phyloP scores from a whole-genome alignment of 1,284 basidiomycete genomes.

The Austroboletus novae-zelandiae region DNA sequence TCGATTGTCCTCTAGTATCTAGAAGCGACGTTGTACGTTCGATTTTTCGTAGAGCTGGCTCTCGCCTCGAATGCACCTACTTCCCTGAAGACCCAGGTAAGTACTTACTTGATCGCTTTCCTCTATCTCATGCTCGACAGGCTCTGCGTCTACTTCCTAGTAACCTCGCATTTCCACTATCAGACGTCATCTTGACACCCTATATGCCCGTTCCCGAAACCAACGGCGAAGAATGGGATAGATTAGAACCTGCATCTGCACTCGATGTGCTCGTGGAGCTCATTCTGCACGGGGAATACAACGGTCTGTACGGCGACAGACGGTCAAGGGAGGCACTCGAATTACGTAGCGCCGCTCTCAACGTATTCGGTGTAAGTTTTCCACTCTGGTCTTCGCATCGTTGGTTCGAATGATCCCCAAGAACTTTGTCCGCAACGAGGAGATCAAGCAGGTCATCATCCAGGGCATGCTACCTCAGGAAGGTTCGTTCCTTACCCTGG shows the following conservation, averaged over 20 bases:
- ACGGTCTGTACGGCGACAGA: slow-evolving; percentile 56
- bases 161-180: slow-evolving; percentile 58
- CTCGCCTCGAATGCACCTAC: slow-evolving; percentile 92
- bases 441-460: slow-evolving; percentile 62
- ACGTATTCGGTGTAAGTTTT: slow-evolving; percentile 65
- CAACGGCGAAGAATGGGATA: slow-evolving; percentile 86
- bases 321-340: slow-evolving; percentile 61
- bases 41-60: slow-evolving; percentile 85
- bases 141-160: slow-evolving; percentile 65
- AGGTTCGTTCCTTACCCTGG: slow-evolving; percentile 26
- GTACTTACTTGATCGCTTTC: slow-evolving; percentile 6
- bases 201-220: slow-evolving; percentile 82
- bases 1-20: slow-evolving; percentile 41
- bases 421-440: slow-evolving; percentile 75
- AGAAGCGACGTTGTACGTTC: slow-evolving; percentile 67
- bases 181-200: slow-evolving; percentile 64
- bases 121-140: slow-evolving; percentile 36
- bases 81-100: slow-evolving; percentile 79
- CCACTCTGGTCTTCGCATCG: neutral
- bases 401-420: slow-evolving; percentile 25
- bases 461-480: slow-evolving; percentile 63
- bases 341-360: slow-evolving; percentile 59
- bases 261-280: slow-evolving; percentile 75
- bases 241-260: slow-evolving; percentile 70
- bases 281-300: slow-evolving; percentile 76